A percentile compares a stretch with the other conserved stretches of the same genome.
These are phyloP conservation scores for Wallacemonas sp. DNA, from an alignment of 208 protist species.

Conservation along the genomic window DNA sequence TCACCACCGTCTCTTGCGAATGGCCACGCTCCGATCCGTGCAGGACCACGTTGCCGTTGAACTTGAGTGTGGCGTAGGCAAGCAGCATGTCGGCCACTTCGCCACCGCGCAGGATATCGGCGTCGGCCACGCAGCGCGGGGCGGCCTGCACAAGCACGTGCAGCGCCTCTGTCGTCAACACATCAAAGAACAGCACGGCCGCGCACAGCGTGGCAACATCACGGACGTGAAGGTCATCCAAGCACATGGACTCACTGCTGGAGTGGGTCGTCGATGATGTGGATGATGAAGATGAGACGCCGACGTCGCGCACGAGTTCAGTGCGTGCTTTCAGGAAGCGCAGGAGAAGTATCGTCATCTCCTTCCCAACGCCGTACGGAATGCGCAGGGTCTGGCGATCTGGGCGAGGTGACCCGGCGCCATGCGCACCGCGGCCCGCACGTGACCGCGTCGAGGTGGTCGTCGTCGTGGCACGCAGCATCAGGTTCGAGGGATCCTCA, in stretches of 20 bases:
- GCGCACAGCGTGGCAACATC: conserved; percentile 59
- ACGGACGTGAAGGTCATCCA: conserved; percentile 20
- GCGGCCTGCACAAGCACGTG: conserved; percentile 49
- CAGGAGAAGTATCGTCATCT: conserved; percentile 27
- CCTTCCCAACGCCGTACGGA: conserved; percentile 57
- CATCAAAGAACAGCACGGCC: conserved; percentile 70
- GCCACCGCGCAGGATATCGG: conserved; percentile 50
- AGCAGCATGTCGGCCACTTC: conserved; percentile 62
- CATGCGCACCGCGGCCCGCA: conserved; percentile 20
- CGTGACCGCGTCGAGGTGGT: too few relatives aligned
- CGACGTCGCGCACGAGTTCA: neutral
- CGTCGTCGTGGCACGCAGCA: conserved; percentile 4
- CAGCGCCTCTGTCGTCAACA: conserved; percentile 39
- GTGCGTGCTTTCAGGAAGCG: conserved; percentile 3
- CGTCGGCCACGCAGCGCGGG: conserved; percentile 37
- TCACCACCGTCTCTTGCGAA: conserved; percentile 4
- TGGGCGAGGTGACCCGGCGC: conserved; percentile 4
- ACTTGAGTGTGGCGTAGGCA: conserved; percentile 60
- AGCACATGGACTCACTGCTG: neutral
- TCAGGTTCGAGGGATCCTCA: conserved; percentile 11
- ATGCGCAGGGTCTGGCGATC: conserved; percentile 40
- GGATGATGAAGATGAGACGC: neutral
- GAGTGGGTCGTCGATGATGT: neutral
- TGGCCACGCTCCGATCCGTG: neutral
- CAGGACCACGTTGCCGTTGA: conserved; percentile 23